A percentile compares a stretch with the other conserved stretches of the same genome.
Conservation (phyloP, 306 rosid species). For the Betula pendula region DNA sequence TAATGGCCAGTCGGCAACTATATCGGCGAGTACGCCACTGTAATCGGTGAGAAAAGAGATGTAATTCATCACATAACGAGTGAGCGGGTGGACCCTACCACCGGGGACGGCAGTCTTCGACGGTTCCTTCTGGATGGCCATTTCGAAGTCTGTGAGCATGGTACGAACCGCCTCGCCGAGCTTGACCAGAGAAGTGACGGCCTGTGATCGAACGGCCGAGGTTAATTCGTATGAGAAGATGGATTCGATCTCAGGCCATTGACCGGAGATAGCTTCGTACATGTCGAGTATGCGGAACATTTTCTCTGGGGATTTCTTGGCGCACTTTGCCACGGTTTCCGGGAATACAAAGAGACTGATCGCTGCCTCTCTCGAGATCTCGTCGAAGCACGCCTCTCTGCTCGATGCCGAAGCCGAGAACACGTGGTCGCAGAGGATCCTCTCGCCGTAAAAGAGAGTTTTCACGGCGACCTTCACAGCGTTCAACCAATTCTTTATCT, state of each 20-base stretch:
- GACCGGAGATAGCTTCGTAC: slow-evolving; percentile 59
- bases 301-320: slow-evolving; percentile 79
- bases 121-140: slow-evolving; percentile 51
- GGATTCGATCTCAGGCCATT: slow-evolving; percentile 56
- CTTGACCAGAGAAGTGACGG: slow-evolving; percentile 39
- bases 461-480: slow-evolving; percentile 54
- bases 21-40: slow-evolving; percentile 46
- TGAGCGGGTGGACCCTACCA: slow-evolving; percentile 83
- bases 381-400: slow-evolving; percentile 56
- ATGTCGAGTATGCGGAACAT: slow-evolving; percentile 63
- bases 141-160: neutral
- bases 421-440: slow-evolving; percentile 52
- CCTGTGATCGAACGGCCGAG: slow-evolving; percentile 44
- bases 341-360: slow-evolving; percentile 62
- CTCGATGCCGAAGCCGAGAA: slow-evolving; percentile 46
- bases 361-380: slow-evolving; percentile 60
- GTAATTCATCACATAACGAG: slow-evolving; percentile 94
- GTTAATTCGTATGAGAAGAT: slow-evolving; percentile 69
- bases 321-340: slow-evolving; percentile 65
- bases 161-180: slow-evolving; percentile 40
- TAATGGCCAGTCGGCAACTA: slow-evolving; percentile 63
- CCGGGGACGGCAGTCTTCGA: slow-evolving; percentile 57
- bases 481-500: slow-evolving; percentile 63
- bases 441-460: slow-evolving; percentile 61
- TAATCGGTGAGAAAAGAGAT: slow-evolving; percentile 62